Evolutionary conservation across 73 alveolate genomes (phyloP).

Genomic region (Stentor coeruleus): DNA sequence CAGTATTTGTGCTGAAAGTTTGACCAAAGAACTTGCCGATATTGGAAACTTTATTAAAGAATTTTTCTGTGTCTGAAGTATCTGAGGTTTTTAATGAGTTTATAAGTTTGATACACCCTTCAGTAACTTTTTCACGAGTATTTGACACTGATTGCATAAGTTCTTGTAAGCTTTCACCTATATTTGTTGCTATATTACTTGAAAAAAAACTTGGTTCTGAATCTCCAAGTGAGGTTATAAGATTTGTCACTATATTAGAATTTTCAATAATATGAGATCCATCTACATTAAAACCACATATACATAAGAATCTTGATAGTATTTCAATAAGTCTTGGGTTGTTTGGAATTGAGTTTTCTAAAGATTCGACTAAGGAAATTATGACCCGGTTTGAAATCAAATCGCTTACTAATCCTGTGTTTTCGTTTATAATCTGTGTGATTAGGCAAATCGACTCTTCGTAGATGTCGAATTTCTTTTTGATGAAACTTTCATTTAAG

Average conservation of each 20-base stretch:
- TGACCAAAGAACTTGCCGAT: background rate
- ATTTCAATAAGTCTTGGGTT: background rate
- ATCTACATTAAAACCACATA: background rate
- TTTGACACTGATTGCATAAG: background rate
- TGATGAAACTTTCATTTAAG: background rate
- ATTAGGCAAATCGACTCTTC: background rate
- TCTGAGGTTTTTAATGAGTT: background rate
- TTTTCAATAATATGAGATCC: background rate
- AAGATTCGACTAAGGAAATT: background rate
- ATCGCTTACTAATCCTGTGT: background rate
- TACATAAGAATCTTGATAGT: background rate
- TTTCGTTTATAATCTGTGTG: background rate
- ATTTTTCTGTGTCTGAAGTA: background rate
- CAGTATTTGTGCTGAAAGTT: background rate
- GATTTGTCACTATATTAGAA: background rate
- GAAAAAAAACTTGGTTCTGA: background rate
- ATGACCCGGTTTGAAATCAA: background rate
- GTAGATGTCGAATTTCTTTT: background rate
- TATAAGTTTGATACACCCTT: background rate
- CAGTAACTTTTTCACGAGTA: background rate
- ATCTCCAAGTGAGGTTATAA: background rate
- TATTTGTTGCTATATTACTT: background rate
- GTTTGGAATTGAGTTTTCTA: background rate
- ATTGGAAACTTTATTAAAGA: background rate
- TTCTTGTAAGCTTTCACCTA: conserved; percentile 23